Evolutionary conservation across 257 asterid genomes (phyloP).

Genomic region (Ocimum tenuiflorum): DNA sequence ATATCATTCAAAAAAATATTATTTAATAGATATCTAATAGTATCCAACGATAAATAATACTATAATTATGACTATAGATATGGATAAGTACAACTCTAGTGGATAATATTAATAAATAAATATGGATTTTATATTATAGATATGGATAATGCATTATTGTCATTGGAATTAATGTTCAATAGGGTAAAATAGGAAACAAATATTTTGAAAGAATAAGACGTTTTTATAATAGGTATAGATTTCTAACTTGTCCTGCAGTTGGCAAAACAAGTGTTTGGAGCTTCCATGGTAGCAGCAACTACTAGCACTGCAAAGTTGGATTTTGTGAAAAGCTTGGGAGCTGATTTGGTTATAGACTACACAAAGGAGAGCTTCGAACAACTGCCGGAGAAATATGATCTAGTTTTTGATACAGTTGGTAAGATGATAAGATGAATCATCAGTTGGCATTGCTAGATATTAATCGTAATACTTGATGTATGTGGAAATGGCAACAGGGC

Average conservation of each 20-base stretch:
- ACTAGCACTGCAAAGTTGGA: conserved; percentile 65
- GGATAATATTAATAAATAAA: too few species aligned
- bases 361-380: conserved; percentile 73
- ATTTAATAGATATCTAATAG: too few species aligned
- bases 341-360: conserved; percentile 78
- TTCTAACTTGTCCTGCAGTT: conserved; percentile 32
- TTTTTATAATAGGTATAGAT: too few species aligned
- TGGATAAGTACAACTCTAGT: too few species aligned
- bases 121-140: too few species aligned
- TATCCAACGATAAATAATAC: too few species aligned
- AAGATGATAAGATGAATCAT: conserved; percentile 14
- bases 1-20: too few species aligned
- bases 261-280: conserved; percentile 83
- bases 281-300: conserved; percentile 82
- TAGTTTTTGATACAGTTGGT: conserved; percentile 85
- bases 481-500: conserved; percentile 43
- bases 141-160: too few species aligned
- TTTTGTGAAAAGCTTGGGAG: conserved; percentile 67
- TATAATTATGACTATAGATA: too few species aligned
- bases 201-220: too few species aligned
- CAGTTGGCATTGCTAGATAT: neutral
- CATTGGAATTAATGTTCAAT: too few species aligned
- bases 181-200: too few species aligned
- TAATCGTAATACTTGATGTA: neutral
- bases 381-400: conserved; percentile 62